Evolutionary conservation across 2,329 filamentous ascomycete species (phyloP), one percentile per base, ranked within the genome.

Genomic region (Calcarisporium arbuscula): DNA sequence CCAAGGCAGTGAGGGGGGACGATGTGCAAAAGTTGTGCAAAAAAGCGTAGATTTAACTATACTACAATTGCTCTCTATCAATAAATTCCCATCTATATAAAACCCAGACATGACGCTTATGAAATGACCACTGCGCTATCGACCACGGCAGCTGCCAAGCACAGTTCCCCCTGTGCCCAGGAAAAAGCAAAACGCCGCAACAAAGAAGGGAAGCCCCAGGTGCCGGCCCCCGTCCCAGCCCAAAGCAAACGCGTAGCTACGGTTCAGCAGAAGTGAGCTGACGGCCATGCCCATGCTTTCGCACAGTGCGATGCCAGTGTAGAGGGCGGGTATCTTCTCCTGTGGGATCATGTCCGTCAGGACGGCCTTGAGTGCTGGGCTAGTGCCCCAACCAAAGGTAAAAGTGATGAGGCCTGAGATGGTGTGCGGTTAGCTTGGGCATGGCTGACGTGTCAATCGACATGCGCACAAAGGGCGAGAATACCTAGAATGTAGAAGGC

Each of bases 291-390:
- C 29, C 10, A 19, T 18, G 29, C 29, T 31, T 11, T 31, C 29
- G 17, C n/a, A 7, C 29, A 31, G 16, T 18, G 29, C 29, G 14
- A 31, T 31, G 7, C 17, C 9, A 3, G 29, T 31, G 29, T 16
- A 31, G 17, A 31, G 29, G n/a, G 29, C 29, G 17, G 29, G 15
- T 15, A 31, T 31, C 11, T 31, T 31, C 8, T 31, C 29, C 19
- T 18, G 14, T 7, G 15, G n/a, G 8, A 20, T 5, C n/a, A 18
- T 31, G 18, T 31, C 29, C n/a, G 17, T 31, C 17, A 31, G 10
- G 8, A 31, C n/a, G 9, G 29, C 7, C 19, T 20, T 31, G 29
- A 31, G 29, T 9, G 29, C n/a, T 18, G n/a, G 29, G n/a, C 17
- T 20, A 7, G 29, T 18, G 7, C 29, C 29, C 29, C 29, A 31